phyloP scores from a whole-genome alignment of 768 basidiomycete species.

The Phanerochaete sordida region DNA sequence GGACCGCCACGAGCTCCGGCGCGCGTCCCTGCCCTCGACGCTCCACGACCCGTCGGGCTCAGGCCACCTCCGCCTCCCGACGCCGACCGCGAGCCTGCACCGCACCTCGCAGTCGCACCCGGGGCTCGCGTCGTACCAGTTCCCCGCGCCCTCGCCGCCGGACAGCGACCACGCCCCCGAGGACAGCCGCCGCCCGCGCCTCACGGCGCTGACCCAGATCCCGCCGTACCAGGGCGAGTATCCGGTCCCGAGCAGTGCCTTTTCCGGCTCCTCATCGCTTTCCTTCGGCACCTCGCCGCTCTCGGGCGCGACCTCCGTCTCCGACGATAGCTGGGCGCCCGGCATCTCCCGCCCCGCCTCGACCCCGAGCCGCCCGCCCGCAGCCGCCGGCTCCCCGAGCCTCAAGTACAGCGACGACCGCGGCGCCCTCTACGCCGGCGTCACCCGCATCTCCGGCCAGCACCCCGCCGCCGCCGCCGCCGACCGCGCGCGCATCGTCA shows the following conservation, averaged over 20 bases:
- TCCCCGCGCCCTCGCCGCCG: conserved; percentile 45
- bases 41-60: conserved; percentile 44
- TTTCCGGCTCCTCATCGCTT: conserved; percentile 44
- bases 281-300: conserved; percentile 41
- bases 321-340: conserved; percentile 54
- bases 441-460: conserved; percentile 70
- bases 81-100: conserved; percentile 50
- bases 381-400: conserved; percentile 28
- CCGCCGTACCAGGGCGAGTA: conserved; percentile 39
- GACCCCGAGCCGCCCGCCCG: conserved; percentile 50
- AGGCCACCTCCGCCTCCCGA: conserved; percentile 52
- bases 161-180: conserved; percentile 14
- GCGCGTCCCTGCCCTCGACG: conserved; percentile 56
- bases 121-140: conserved; percentile 48
- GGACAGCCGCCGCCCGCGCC: conserved; percentile 46
- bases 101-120: conserved; percentile 27
- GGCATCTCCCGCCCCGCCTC: conserved; percentile 67
- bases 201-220: conserved; percentile 47
- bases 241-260: conserved; percentile 48
- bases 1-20: conserved; percentile 62
- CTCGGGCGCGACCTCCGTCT: conserved; percentile 32
- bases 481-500: conserved; percentile 31
- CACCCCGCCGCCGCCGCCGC: conserved; percentile 49
- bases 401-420: conserved; percentile 70
- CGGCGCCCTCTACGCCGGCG: conserved; percentile 63